Percentiles rank a stretch among this genome's conserved stretches.
These are phyloP conservation scores for Vanrija pseudolonga DNA, from an alignment of 1,284 basidiomycete genomes.

Conservation along the genomic window DNA sequence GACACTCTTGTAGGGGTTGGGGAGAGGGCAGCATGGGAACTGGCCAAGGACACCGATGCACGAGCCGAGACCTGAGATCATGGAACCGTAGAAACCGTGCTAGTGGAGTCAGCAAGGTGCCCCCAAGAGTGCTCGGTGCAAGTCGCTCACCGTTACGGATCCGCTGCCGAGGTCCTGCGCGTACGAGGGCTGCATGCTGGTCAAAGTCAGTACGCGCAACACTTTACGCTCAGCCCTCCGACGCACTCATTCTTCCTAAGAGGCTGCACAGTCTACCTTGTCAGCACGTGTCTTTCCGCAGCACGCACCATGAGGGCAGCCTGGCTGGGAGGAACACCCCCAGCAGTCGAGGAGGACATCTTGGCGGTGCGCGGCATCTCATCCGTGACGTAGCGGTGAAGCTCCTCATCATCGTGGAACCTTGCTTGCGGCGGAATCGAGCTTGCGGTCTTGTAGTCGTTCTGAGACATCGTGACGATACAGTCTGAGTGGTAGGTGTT, in stretches of 20 bases:
- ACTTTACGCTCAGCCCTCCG: too few species aligned
- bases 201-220: not conserved
- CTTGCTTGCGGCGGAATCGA: conserved; percentile 1
- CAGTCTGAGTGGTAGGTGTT: not conserved
- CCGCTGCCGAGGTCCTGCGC: conserved; percentile 75
- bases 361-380: conserved; percentile 29
- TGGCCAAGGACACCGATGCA: conserved; percentile 61
- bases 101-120: conserved; percentile 53
- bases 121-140: conserved; percentile 6
- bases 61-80: conserved; percentile 60
- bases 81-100: conserved; percentile 81
- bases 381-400: conserved; percentile 43
- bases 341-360: conserved; percentile 14
- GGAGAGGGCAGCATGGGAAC: conserved; percentile 75
- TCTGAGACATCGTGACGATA: not conserved
- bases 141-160: conserved; percentile 49
- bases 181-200: conserved; percentile 63
- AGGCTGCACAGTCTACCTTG: conserved; percentile 44
- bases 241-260: conserved; percentile 45
- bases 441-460: not conserved
- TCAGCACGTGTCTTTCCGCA: not conserved
- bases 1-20: conserved; percentile 54
- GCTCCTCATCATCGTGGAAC: conserved; percentile 29
- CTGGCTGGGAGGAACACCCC: not conserved
- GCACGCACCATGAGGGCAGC: conserved; percentile 5